phyloP scores from a whole-genome alignment of 2,329 filamentous ascomycete species.

The Aspergillus pseudoterreus region DNA sequence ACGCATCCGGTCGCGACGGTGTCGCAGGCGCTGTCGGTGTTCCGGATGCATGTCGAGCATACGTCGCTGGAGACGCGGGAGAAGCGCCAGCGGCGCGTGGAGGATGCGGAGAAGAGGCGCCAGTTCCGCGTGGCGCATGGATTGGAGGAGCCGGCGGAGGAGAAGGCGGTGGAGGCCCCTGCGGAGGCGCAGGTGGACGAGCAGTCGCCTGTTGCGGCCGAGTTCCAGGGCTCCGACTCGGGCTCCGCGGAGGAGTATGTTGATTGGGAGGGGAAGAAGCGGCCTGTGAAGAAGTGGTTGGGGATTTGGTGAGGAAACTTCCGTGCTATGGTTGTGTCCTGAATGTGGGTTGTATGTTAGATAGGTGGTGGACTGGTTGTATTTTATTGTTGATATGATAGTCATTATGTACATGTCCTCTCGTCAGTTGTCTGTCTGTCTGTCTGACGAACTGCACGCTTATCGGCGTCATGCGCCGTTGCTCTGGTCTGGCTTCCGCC shows the following conservation, averaged over 20 bases:
- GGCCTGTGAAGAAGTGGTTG: constrained; percentile 71
- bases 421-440: no score
- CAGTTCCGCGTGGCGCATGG: constrained; percentile 86
- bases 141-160: constrained; percentile 53
- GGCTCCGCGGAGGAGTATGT: constrained; percentile 29
- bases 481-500: no score
- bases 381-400: no score
- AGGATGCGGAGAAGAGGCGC: constrained; percentile 82
- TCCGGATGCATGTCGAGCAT: constrained; percentile 72
- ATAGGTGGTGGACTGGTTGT: no score
- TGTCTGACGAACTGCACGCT: no score
- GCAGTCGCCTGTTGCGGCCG: constrained; percentile 37
- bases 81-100: constrained; percentile 67
- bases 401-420: no score
- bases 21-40: constrained; percentile 64
- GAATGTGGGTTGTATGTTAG: no score
- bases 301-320: constrained; percentile 64
- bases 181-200: constrained; percentile 30
- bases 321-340: background rate
- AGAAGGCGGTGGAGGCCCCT: constrained; percentile 35
- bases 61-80: constrained; percentile 65
- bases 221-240: constrained; percentile 30
- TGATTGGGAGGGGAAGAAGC: constrained; percentile 44
- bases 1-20: constrained; percentile 67
- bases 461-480: no score